Conservation (phyloP, 331 rosid genomes). For the Telfairia occidentalis region DNA sequence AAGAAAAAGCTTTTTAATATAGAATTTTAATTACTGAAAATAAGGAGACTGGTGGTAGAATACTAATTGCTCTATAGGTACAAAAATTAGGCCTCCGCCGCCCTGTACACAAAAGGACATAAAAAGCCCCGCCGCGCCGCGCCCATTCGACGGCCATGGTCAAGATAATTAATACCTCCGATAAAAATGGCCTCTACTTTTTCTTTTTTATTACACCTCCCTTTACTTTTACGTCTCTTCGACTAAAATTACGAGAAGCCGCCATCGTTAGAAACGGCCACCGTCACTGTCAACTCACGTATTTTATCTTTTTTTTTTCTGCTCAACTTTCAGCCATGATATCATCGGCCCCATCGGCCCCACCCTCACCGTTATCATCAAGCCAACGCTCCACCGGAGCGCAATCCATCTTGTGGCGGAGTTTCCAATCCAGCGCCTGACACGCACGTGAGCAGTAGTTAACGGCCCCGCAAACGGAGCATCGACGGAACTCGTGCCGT, state of each 20-base stretch:
- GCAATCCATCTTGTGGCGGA: conserved; percentile 72
- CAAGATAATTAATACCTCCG: background rate
- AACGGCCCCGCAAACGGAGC: conserved; percentile 86
- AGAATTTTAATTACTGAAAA: background rate
- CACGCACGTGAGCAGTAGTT: conserved; percentile 97
- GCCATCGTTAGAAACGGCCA: background rate
- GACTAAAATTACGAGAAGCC: background rate
- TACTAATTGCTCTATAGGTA: background rate
- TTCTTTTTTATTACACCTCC: background rate
- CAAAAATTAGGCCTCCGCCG: conserved; percentile 3
- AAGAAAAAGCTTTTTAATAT: background rate
- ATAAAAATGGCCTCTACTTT: background rate
- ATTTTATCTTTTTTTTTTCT: background rate
- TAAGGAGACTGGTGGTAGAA: background rate
- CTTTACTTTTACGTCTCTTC: conserved; percentile 5
- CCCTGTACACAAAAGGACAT: background rate
- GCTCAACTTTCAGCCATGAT: conserved; percentile 29
- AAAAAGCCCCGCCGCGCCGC: background rate
- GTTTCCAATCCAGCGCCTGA: conserved; percentile 95
- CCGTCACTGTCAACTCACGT: background rate
- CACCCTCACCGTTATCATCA: conserved; percentile 44
- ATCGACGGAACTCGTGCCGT: conserved; percentile 78
- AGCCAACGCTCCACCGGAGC: conserved; percentile 52
- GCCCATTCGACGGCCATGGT: background rate
- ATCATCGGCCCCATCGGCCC: conserved; percentile 27